Evolutionary conservation across 2,329 filamentous ascomycete genomes (phyloP), one percentile per base, ranked within the genome.

Genomic region (Trichoderma hamatum): DNA sequence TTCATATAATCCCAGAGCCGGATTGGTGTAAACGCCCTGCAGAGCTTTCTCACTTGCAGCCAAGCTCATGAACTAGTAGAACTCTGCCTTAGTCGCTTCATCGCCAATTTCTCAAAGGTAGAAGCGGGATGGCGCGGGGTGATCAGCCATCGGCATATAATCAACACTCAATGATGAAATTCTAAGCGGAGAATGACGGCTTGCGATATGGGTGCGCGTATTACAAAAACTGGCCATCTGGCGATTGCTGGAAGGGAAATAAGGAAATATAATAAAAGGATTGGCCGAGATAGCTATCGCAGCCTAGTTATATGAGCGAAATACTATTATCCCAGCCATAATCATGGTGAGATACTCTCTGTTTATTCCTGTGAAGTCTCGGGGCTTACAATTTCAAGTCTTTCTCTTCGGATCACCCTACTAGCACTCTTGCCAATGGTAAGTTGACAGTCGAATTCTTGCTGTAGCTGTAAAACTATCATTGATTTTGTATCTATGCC

Each of bases 361-460:
- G 3, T 10, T 0, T 9, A 24, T 6, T 30, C 32, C 5, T 26
- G 16, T 28, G n/a, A 56, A 21, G 24, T 34, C 52, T 30, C 6
- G 5, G 3, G 16, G 28, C 62, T 65, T 24, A 56, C n/a, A 30
- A 14, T 32, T 30, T 30, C 14, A 28, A 64, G 52, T 52, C 60
- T 36, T 24, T 39, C 28, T 24, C 16, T 26, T 52, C 46, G n/a
- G 21, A 58, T 19, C 55, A 46, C n/a, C 62, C 62, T 10, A 46
- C 28, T 26, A 39, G 36, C 36, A 65, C 62, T 11, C 36, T 65
- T 11, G 52, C 62, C 51, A 65, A 65, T 65, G 62, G 62, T 65
- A 43, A 34, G 62, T 16, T 14, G 11, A 10, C 13, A 13, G 5
- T 34, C 26, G 4, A 28, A 11, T n/a, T 24, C 2, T n/a, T 30